A percentile compares a stretch with the other conserved stretches of the same genome.
These are phyloP conservation scores for Kalaharituber pfeilii DNA, from an alignment of 2,329 filamentous ascomycete genomes.

Conservation along the genomic window DNA sequence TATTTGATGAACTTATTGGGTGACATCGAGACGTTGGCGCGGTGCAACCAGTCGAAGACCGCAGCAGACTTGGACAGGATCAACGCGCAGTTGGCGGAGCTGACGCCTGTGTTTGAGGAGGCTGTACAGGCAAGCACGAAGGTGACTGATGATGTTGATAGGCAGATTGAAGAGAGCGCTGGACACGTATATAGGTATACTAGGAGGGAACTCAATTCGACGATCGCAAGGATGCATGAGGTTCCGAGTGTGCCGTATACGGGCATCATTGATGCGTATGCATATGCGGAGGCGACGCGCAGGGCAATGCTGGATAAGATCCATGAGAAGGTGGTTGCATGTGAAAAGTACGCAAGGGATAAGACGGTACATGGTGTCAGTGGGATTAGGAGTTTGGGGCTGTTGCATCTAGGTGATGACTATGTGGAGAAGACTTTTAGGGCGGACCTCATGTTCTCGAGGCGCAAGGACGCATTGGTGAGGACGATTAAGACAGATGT, in stretches of 20 bases:
- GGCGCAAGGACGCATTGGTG: slow-evolving; percentile 61
- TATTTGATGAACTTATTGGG: slow-evolving; percentile 87
- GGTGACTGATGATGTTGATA: slow-evolving; percentile 64
- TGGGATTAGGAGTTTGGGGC: slow-evolving; percentile 70
- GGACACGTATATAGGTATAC: slow-evolving; percentile 74
- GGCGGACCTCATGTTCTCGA: slow-evolving; percentile 83
- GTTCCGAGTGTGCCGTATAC: slow-evolving; percentile 74
- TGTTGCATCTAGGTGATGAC: slow-evolving; percentile 74
- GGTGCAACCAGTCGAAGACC: slow-evolving; percentile 74
- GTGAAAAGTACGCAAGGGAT: slow-evolving; percentile 69
- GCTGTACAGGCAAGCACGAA: slow-evolving; percentile 64
- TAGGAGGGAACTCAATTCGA: slow-evolving; percentile 52
- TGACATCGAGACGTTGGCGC: slow-evolving; percentile 66
- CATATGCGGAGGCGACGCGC: slow-evolving; percentile 86
- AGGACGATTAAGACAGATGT: slow-evolving; percentile 75
- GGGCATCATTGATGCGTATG: slow-evolving; percentile 66
- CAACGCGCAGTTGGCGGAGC: slow-evolving; percentile 56
- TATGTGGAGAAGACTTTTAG: slow-evolving; percentile 76
- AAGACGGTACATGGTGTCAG: slow-evolving; percentile 68
- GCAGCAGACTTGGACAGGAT: slow-evolving; percentile 72
- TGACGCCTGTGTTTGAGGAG: slow-evolving; percentile 72
- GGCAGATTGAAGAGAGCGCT: slow-evolving; percentile 67
- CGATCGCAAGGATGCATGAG: slow-evolving; percentile 57
- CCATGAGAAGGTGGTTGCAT: slow-evolving; percentile 55
- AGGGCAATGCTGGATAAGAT: slow-evolving; percentile 82